These are phyloP conservation scores for Spergularia marina DNA, from an alignment of 148 eudicot species.

Conservation along the genomic window DNA sequence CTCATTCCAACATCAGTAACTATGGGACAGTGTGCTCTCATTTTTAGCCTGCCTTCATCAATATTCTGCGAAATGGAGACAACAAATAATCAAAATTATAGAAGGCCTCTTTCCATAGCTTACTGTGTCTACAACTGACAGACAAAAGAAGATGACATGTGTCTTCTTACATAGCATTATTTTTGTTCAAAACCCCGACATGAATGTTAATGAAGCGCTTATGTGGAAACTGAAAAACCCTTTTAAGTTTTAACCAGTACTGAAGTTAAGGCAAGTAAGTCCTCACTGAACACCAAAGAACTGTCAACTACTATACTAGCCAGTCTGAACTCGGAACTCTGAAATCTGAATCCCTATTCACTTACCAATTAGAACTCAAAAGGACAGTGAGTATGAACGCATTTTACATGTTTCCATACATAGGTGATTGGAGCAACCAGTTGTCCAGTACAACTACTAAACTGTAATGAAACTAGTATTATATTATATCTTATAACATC, in stretches of 20 bases:
- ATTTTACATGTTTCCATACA: not conserved
- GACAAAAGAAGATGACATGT: not conserved
- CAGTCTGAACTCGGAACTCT: not conserved
- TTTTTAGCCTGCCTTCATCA: constrained; percentile 87
- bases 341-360: not conserved
- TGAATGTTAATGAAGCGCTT: not conserved
- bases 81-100: not conserved
- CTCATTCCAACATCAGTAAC: constrained; percentile 92
- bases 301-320: not conserved
- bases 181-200: not conserved
- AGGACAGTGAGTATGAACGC: too few species aligned
- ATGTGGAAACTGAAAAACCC: not conserved
- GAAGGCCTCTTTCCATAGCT: not conserved
- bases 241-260: constrained; percentile 5
- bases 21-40: constrained; percentile 88
- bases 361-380: too few species aligned
- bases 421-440: not conserved
- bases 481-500: not conserved
- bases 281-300: not conserved
- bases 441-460: not conserved
- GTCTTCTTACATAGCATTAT: not conserved
- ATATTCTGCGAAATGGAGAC: constrained; percentile 52
- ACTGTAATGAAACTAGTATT: not conserved
- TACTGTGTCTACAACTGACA: not conserved
- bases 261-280: not conserved